These are phyloP conservation scores for Trifolium fragiferum DNA, from an alignment of 306 rosid genomes.

Conservation along the genomic window DNA sequence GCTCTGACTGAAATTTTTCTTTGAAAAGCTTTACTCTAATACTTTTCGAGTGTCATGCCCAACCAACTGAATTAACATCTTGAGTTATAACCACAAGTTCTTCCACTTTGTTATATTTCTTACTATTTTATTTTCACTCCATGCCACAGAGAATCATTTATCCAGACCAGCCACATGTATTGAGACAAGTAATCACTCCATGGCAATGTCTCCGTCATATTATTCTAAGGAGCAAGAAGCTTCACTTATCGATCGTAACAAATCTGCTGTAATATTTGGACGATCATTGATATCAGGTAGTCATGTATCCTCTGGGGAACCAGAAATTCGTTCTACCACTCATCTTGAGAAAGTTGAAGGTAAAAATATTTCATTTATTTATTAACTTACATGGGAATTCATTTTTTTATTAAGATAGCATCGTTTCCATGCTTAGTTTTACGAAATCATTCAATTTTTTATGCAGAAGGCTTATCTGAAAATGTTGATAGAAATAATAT, in stretches of 20 bases:
- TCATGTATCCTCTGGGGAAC: background rate
- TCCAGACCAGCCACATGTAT: background rate
- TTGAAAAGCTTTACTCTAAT: background rate
- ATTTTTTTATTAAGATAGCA: background rate
- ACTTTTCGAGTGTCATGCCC: background rate
- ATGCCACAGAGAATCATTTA: conserved; percentile 16
- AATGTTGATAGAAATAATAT: too few relatives aligned
- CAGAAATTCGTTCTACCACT: background rate
- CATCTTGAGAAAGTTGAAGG: conserved; percentile 13
- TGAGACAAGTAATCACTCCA: background rate
- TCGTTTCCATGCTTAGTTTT: background rate
- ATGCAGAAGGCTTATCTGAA: too few relatives aligned
- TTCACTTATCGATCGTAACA: conserved; percentile 4
- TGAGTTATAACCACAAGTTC: background rate
- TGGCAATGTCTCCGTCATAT: background rate
- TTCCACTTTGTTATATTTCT: background rate
- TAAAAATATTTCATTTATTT: conserved; percentile 1
- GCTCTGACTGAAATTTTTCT: background rate
- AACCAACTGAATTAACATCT: background rate
- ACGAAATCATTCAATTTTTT: too few relatives aligned
- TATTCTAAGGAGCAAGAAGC: conserved; percentile 10
- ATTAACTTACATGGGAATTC: background rate
- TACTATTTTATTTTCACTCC: background rate
- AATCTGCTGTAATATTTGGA: background rate
- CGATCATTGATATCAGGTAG: background rate